A percentile compares a stretch with the other conserved stretches of the same genome.
phyloP scores from a whole-genome alignment of 225 moss, liverwort and hornwort species.

The Sphagnum tenellum region DNA sequence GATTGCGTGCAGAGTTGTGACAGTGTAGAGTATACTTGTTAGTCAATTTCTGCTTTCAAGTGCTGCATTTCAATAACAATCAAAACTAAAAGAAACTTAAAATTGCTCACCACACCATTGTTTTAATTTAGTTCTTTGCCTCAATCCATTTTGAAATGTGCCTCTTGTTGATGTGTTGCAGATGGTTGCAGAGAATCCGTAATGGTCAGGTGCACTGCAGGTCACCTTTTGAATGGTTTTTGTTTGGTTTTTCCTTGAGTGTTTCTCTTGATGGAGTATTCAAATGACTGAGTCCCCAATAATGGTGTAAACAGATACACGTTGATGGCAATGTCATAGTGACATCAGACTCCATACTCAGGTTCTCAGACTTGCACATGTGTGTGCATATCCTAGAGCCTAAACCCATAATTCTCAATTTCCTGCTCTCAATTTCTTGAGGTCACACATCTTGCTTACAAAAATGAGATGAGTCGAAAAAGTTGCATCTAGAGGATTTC shows the following conservation, averaged over 20 bases:
- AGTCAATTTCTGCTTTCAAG: background rate
- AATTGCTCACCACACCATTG: background rate
- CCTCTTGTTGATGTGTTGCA: conserved; percentile 14
- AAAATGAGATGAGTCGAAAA: no score
- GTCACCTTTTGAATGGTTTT: background rate
- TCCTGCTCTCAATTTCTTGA: no score
- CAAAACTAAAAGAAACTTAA: conserved; percentile 7
- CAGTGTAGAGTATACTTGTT: background rate
- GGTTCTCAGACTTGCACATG: conserved; percentile 20
- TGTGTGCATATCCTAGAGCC: background rate
- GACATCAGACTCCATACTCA: conserved; percentile 33
- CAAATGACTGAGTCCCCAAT: background rate
- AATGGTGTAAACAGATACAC: conserved; percentile 41
- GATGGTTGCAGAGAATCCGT: conserved; percentile 85
- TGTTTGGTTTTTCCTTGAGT: background rate
- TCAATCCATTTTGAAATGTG: background rate
- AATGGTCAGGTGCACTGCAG: conserved; percentile 58
- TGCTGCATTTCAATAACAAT: background rate
- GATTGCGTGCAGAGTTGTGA: background rate
- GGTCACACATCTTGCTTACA: no score
- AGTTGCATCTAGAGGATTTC: no score
- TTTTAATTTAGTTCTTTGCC: background rate
- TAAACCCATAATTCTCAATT: no score
- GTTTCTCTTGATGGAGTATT: conserved; percentile 3
- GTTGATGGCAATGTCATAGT: conserved; percentile 59